Conservation (phyloP, 129 eudicot genomes). For the Lactuca sativa region DNA sequence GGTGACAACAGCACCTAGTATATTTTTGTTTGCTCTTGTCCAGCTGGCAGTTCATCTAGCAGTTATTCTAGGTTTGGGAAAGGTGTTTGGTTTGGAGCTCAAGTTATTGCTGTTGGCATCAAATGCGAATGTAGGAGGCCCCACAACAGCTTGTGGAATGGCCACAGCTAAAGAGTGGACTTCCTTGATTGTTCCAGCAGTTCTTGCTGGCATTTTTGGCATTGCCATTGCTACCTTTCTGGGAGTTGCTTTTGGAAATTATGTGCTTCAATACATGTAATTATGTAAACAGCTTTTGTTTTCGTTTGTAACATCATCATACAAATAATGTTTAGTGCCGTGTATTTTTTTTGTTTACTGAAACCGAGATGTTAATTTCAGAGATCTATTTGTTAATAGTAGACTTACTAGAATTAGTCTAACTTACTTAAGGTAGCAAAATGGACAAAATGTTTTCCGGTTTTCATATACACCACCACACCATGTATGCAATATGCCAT, state of each 20-base stretch:
- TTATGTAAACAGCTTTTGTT: too few species aligned
- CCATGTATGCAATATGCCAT: too few species aligned
- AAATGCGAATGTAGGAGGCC: constrained; percentile 88
- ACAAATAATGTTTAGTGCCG: not conserved
- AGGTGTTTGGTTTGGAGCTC: constrained; percentile 54
- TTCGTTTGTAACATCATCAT: not conserved
- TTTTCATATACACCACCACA: too few species aligned
- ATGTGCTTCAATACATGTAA: constrained; percentile 59
- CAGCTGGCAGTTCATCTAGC: constrained; percentile 76
- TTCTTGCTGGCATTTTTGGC: constrained; percentile 88
- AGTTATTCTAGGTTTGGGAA: constrained; percentile 71
- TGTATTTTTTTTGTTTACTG: too few species aligned
- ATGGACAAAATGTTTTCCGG: too few species aligned
- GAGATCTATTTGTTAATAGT: too few species aligned
- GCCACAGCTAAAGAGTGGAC: constrained; percentile 87
- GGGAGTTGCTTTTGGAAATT: constrained; percentile 63
- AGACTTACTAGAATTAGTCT: too few species aligned
- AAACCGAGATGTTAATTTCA: too few species aligned
- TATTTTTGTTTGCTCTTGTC: constrained; percentile 65
- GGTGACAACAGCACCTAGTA: constrained; percentile 72
- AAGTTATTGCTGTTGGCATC: constrained; percentile 68
- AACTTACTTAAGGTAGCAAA: too few species aligned
- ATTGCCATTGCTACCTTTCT: constrained; percentile 82
- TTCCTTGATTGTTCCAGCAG: constrained; percentile 65
- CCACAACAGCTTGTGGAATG: constrained; percentile 94